Base-by-base conservation (phyloP, 306 rosid species). In the Malus fusca region DNA sequence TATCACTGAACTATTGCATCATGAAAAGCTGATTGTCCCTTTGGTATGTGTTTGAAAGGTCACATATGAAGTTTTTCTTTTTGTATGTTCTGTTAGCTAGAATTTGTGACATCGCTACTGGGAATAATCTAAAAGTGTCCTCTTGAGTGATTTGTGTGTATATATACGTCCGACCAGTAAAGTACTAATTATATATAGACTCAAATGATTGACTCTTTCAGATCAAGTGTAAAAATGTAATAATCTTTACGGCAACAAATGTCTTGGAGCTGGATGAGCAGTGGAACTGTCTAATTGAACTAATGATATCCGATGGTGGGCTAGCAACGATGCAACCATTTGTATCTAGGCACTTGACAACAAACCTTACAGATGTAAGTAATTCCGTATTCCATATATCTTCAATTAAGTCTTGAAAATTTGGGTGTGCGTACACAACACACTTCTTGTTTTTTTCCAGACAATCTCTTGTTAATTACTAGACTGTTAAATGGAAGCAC, bases 1-100 rank as follows among this genome's bases (percentile, higher is more conserved):
- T 79, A 92, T 95, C 74, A 95, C 98, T 21, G 97, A 95, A 79
- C 77, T 92, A 67, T 85, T 92, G 88, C 98, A 92, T 82, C 98
- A 95, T 48, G 97, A 83, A 79, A 83, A 80, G 58, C 80, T 92
- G 88, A 71, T 82, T 11, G 90, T 90, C 79, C 98, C 97, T 15
- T 82, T 95, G 97, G 98, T 90, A 86, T 66, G 96, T 84, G 68
- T 69, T 78, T 67, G 61, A 66, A 85, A 82, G 61, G 66, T 78
- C 77, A 4, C 58, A 61, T n/a, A 8, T 31, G 66, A 66, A 48
- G 12, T 58, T 73, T 31, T 68, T 40, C 68, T 76, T 73, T 48
- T 75, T 75, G 30, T 31, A 6, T n/a, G 15, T 51, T n/a, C 79
- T 66, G 67, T 70, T 68, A 52, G 56, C 63, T 55, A 65, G 58